These are phyloP conservation scores for Phlebiopsis gigantea DNA, from an alignment of 768 basidiomycete genomes.

Conservation along the genomic window DNA sequence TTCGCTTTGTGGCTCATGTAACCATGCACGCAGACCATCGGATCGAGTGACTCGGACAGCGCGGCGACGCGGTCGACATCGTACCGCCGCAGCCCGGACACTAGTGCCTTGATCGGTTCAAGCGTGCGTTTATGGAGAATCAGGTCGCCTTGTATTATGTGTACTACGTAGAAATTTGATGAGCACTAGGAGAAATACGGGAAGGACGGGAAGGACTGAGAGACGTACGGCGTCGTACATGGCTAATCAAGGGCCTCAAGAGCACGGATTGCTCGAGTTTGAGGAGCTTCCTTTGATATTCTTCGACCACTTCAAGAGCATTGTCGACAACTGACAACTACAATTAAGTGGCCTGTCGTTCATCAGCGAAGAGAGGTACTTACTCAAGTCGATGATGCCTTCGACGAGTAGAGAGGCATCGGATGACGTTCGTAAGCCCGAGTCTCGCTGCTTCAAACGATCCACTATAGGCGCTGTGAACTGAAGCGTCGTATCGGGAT, in stretches of 20 bases:
- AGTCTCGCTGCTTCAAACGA: slow-evolving; percentile 50
- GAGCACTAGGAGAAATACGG: not conserved
- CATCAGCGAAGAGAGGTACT: slow-evolving; percentile 1
- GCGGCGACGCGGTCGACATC: slow-evolving; percentile 60
- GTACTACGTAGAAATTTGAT: slow-evolving; percentile 39
- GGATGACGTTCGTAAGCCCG: slow-evolving; percentile 50
- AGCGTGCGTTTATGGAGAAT: slow-evolving; percentile 65
- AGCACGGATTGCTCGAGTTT: slow-evolving; percentile 22
- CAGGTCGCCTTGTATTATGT: slow-evolving; percentile 66
- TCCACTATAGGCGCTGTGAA: slow-evolving; percentile 48
- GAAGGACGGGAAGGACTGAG: not conserved
- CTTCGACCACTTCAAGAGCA: slow-evolving; percentile 58
- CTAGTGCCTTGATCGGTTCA: slow-evolving; percentile 57
- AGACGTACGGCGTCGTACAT: slow-evolving; percentile 10
- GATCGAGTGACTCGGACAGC: slow-evolving; percentile 32
- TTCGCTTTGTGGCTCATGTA: slow-evolving; percentile 61
- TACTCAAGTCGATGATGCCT: slow-evolving; percentile 51
- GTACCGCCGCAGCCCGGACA: slow-evolving; percentile 60
- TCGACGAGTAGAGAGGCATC: slow-evolving; percentile 66
- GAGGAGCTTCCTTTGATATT: slow-evolving; percentile 55
- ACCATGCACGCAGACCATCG: slow-evolving; percentile 35
- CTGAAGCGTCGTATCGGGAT: slow-evolving; percentile 34
- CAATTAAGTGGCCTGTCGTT: not conserved
- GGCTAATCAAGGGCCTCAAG: slow-evolving; percentile 13
- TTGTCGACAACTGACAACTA: slow-evolving; percentile 53